Evolutionary conservation across 805 yeast genomes (phyloP).

Genomic region (Candida sphagnicola): DNA sequence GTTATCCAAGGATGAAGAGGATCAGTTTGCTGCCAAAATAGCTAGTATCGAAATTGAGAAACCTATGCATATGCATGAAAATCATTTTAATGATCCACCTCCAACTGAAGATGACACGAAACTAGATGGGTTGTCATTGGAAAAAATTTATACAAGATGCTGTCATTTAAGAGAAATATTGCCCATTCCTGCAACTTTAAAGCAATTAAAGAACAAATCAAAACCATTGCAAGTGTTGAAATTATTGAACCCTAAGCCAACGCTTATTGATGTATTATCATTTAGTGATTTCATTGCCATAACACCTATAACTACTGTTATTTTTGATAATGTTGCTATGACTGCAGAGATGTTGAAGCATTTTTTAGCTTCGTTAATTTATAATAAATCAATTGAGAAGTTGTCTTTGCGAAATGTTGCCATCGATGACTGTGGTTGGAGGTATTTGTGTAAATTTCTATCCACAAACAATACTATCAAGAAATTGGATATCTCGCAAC

Average conservation of each 20-base stretch:
- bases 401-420: slow-evolving; percentile 54
- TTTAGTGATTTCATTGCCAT: slow-evolving; percentile 56
- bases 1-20: slow-evolving; percentile 16
- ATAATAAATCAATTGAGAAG: slow-evolving; percentile 45
- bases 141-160: slow-evolving; percentile 67
- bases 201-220: slow-evolving; percentile 48
- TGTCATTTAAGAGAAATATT: slow-evolving; percentile 87
- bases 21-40: slow-evolving; percentile 12
- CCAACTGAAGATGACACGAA: slow-evolving; percentile 14
- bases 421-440: slow-evolving; percentile 51
- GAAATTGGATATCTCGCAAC: slow-evolving; percentile 56
- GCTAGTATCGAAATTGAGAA: slow-evolving; percentile 56
- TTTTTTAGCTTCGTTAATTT: slow-evolving; percentile 42
- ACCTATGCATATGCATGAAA: slow-evolving; percentile 62
- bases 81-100: slow-evolving; percentile 38
- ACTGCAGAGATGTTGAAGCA: slow-evolving; percentile 51
- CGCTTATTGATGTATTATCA: slow-evolving; percentile 53
- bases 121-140: slow-evolving; percentile 34
- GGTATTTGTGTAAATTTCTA: slow-evolving; percentile 45
- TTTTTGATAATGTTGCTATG: slow-evolving; percentile 55
- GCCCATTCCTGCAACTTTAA: slow-evolving; percentile 81
- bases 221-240: slow-evolving; percentile 53
- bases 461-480: slow-evolving; percentile 39
- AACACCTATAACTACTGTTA: slow-evolving; percentile 51
- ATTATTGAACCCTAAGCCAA: slow-evolving; percentile 55